Base-by-base conservation (phyloP, 306 rosid genomes). In the Erythrophleum fordii region DNA sequence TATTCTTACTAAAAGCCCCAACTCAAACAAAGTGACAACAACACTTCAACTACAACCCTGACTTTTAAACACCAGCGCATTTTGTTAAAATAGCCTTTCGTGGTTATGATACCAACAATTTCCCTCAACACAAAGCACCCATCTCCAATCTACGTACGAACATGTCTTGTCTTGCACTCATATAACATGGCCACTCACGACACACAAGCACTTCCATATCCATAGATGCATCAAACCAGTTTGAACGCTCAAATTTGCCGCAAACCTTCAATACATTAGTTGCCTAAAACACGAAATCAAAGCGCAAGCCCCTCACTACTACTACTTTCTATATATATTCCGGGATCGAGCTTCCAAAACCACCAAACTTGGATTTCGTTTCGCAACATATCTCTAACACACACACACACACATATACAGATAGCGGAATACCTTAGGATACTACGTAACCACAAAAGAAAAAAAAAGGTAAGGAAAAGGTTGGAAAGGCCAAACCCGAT, bases 41-140 rank as follows among this genome's bases (percentile, higher is more conserved):
- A 65, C 48, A 9, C 17, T 37, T n/a, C 17, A 65, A 65, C 71
- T n/a, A 65, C 71, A 22, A 34, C 46, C 70, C 45, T 35, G 70
- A 34, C 70, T 62, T 62, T 34, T 64, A 17, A 49, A 49, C 55
- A 46, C 12, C 3, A 13, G 12, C 11, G 17, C 51, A 1, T 46
- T 11, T 46, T 46, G 17, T 46, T 46, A 46, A 46, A 39, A 17
- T 35, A n/a, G 70, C 46, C 14, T 64, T 34, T 7, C 44, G 44
- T 31, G 12, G 10, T 62, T 29, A 6, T 29, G 9, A 62, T 62
- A n/a, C 69, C 37, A 26, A 2, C 66, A 5, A 8, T 56, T 56
- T 56, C 62, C 34, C 62, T 31, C 4, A 1, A 31, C 4, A 31
- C n/a, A 31, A 31, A 31, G 1, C 34, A 31, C 17, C 29, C 23